Evolutionary conservation across 2,329 filamentous ascomycete species (phyloP).

Genomic region (Blastomyces silverae): DNA sequence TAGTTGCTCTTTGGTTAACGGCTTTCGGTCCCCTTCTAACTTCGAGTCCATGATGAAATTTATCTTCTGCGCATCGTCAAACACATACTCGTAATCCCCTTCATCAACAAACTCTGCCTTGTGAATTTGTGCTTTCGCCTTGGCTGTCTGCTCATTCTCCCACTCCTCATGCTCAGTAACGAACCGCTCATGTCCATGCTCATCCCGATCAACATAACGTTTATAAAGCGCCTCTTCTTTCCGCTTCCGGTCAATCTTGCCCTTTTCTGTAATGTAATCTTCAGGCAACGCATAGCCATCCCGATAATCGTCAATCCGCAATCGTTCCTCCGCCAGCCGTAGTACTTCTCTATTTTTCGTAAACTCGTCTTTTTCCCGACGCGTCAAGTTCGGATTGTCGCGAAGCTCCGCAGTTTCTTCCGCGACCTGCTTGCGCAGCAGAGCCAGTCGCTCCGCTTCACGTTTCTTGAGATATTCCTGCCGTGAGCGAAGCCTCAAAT

Average conservation of each 20-base stretch:
- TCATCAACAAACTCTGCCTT: slow-evolving; percentile 67
- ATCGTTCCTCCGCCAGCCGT: slow-evolving; percentile 71
- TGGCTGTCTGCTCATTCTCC: slow-evolving; percentile 82
- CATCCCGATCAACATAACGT: slow-evolving; percentile 79
- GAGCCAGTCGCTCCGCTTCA: slow-evolving; percentile 72
- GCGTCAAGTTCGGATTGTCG: slow-evolving; percentile 66
- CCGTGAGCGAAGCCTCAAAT: slow-evolving; percentile 73
- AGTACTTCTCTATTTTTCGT: slow-evolving; percentile 78
- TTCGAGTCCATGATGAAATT: slow-evolving; percentile 72
- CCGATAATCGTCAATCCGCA: slow-evolving; percentile 81
- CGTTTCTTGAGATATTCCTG: slow-evolving; percentile 93
- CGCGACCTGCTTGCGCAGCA: slow-evolving; percentile 82
- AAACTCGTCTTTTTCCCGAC: slow-evolving; percentile 79
- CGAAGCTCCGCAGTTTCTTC: slow-evolving; percentile 79
- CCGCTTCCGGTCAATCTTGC: slow-evolving; percentile 76
- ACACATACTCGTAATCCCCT: slow-evolving; percentile 83
- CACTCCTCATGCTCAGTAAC: slow-evolving; percentile 94
- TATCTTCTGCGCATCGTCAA: slow-evolving; percentile 83
- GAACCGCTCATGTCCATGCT: slow-evolving; percentile 79
- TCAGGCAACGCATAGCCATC: slow-evolving; percentile 92
- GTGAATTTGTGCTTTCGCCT: slow-evolving; percentile 79
- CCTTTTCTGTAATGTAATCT: slow-evolving; percentile 90
- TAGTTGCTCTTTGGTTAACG: slow-evolving; percentile 69
- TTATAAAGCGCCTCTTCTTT: slow-evolving; percentile 89
- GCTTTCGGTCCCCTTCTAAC: slow-evolving; percentile 63